Percentiles rank a stretch among this genome's conserved stretches.
Conservation (phyloP, 2,329 filamentous ascomycete species). For the Penicillium frequentans region DNA sequence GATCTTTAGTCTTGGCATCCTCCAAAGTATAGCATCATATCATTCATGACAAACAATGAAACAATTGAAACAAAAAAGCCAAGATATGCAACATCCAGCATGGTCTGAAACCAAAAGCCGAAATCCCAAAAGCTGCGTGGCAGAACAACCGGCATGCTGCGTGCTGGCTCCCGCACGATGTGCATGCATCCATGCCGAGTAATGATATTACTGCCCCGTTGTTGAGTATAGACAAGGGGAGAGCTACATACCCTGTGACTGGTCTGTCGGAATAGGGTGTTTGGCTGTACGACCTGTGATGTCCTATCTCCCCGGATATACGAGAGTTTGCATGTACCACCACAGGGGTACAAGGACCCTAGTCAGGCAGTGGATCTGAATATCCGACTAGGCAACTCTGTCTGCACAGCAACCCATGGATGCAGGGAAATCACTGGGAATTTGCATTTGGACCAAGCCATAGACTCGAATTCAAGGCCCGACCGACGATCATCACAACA, state of each 20-base stretch:
- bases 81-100: constrained; percentile 2
- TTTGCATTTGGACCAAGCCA: neutral
- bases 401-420: too few species aligned
- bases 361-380: neutral
- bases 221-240: neutral
- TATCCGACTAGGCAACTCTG: neutral
- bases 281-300: neutral
- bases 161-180: neutral
- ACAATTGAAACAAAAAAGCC: neutral
- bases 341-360: neutral
- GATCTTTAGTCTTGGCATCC: neutral
- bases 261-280: neutral
- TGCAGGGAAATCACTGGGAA: neutral
- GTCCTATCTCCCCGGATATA: neutral
- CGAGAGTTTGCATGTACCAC: neutral
- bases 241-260: neutral
- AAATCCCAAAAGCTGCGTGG: neutral
- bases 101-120: constrained; percentile 17
- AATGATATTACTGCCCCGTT: neutral
- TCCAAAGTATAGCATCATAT: neutral
- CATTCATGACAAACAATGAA: neutral
- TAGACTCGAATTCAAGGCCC: neutral
- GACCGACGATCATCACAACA: neutral
- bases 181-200: constrained; percentile 1
- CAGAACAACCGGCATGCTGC: constrained; percentile 1